Evolutionary conservation across 495 filamentous ascomycete species (phyloP).

Genomic region (Penicillium coffeae): DNA sequence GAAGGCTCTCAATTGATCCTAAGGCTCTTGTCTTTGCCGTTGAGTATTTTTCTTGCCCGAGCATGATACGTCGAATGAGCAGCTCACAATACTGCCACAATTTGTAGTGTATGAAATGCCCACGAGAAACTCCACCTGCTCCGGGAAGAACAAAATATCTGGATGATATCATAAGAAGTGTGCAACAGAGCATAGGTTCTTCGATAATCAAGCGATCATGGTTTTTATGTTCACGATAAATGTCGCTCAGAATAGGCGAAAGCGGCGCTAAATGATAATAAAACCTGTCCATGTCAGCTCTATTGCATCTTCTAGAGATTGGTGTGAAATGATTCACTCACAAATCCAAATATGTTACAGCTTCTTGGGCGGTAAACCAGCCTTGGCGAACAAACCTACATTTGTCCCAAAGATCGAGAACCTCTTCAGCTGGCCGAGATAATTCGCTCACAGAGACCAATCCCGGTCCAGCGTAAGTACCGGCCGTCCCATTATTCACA

Average conservation of each 20-base stretch:
- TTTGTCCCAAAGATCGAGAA: conserved; percentile 36
- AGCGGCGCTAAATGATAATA: conserved; percentile 33
- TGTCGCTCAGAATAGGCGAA: conserved; percentile 37
- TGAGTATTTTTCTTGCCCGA: conserved; percentile 36
- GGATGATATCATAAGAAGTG: conserved; percentile 40
- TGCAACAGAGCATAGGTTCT: conserved; percentile 39
- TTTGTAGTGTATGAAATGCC: conserved; percentile 38
- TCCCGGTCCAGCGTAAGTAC: too few species aligned
- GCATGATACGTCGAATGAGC: conserved; percentile 34
- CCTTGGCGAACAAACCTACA: conserved; percentile 42
- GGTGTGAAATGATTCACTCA: neutral
- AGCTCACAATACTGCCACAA: conserved; percentile 44
- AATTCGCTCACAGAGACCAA: too few species aligned
- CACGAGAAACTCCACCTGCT: conserved; percentile 27
- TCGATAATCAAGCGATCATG: conserved; percentile 34
- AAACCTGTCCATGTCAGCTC: conserved; percentile 28
- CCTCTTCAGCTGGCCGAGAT: too few species aligned
- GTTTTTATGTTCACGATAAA: conserved; percentile 29
- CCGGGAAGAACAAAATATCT: conserved; percentile 33
- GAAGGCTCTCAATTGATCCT: conserved; percentile 36
- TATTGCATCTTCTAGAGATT: neutral
- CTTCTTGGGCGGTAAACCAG: conserved; percentile 40
- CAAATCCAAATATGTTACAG: conserved; percentile 25
- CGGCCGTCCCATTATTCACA: too few species aligned
- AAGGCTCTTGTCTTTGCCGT: conserved; percentile 29